Conservation (phyloP, 371 early-diverging fungal genomes). For the Mortierella sp. region DNA sequence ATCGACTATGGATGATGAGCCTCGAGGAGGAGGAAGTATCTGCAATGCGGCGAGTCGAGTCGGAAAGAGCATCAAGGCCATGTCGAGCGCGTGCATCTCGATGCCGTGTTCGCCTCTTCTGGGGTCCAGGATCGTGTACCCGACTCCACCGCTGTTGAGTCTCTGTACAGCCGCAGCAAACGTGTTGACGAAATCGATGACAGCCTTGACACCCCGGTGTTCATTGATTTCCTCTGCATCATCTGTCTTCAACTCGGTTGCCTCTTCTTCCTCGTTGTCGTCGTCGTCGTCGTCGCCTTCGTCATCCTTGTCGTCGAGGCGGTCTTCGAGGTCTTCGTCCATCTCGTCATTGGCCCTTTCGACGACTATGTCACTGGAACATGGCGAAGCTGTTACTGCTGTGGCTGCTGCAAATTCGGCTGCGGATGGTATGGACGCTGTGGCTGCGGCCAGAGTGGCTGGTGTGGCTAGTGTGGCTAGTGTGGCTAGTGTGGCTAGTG, state of each 20-base stretch:
- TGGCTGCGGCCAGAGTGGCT: background rate
- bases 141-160: conserved; percentile 33
- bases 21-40: background rate
- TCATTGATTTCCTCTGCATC: background rate
- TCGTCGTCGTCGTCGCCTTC: conserved; percentile 10
- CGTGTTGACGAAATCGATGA: conserved; percentile 9
- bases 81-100: conserved; percentile 34
- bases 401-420: background rate
- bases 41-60: background rate
- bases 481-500: background rate
- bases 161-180: conserved; percentile 32
- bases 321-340: conserved; percentile 12
- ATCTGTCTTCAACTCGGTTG: background rate
- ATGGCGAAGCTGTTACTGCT: background rate
- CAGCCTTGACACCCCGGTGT: conserved; percentile 5
- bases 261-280: background rate
- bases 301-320: conserved; percentile 2
- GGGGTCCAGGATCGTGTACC: conserved; percentile 21
- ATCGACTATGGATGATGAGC: background rate
- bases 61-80: conserved; percentile 1
- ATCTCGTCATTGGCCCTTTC: conserved; percentile 9
- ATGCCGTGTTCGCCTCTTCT: conserved; percentile 55
- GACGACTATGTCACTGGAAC: background rate
- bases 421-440: background rate
- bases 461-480: background rate